Evolutionary conservation across 768 basidiomycete genomes (phyloP), one percentile per base, ranked within the genome.

Genomic region (Lactifluus pinguis): DNA sequence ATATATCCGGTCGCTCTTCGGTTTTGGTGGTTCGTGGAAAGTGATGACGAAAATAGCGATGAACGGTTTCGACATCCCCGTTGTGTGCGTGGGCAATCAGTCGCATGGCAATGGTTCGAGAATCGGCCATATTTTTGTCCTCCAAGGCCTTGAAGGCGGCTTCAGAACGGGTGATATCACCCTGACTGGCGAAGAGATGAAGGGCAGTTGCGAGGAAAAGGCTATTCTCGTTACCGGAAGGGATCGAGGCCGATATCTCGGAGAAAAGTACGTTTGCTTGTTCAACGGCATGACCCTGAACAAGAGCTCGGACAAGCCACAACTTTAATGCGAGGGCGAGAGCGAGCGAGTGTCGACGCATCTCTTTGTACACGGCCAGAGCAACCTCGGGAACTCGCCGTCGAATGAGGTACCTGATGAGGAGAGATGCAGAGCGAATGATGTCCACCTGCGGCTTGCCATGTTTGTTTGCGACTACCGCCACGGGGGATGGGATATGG

Each of bases 1-100:
- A 53, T 15, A 79, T 66, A 34, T 70, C 72, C 30, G 85, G 85
- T 4, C 69, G 68, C 39, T 73, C 73, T 2, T 55, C 65, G 29
- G 70, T 69, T 19, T 66, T 48, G 13, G 75, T 75, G 25, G 70
- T 60, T 0, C 21, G 39, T 5, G 66, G 80, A 65, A 83, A 89
- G 62, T 80, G 78, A 45, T 78, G 62, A 61, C 81, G 68, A 71
- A 90, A 92, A 32, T 82, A 68, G 47, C 73, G 70, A 9, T 77
- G 71, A 25, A 80, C 79, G 41, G 72, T 70, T 19, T 75, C 68
- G 1, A 71, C 70, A 42, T 73, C 71, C 14, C 80, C 80, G 11
- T 73, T 68, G 34, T 76, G 72, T 5, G 85, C 84, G 67, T 83
- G 76, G 0, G 80, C 77, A 61, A 83, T 80, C 69, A 92, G 73